These are phyloP conservation scores for Elasticomyces elasticus DNA, from an alignment of 495 filamentous ascomycete species.

Conservation along the genomic window DNA sequence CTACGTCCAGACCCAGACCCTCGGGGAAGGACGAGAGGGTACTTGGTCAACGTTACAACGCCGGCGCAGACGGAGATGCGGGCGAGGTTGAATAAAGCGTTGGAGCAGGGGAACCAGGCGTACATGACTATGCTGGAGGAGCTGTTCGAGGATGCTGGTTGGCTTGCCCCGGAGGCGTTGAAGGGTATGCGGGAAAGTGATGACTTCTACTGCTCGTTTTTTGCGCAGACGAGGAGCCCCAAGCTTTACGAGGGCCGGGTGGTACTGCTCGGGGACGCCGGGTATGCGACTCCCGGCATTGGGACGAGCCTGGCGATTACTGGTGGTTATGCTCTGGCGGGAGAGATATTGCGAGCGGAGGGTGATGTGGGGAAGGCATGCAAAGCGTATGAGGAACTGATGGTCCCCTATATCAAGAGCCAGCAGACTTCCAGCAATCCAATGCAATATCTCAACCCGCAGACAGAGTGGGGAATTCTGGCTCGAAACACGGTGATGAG, in stretches of 20 bases:
- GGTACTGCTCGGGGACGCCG: slow-evolving; percentile 19
- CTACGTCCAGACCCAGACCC: slow-evolving; percentile 13
- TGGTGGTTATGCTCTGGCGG: slow-evolving; percentile 18
- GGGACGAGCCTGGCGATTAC: slow-evolving; percentile 20
- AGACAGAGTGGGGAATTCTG: slow-evolving; percentile 9
- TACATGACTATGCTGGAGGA: slow-evolving; percentile 8
- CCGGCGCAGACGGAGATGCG: not conserved
- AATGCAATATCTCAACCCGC: slow-evolving; percentile 8
- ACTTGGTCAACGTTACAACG: slow-evolving; percentile 2
- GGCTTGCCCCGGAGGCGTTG: slow-evolving; percentile 15
- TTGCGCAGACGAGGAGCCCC: slow-evolving; percentile 12
- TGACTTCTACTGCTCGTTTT: slow-evolving; percentile 20
- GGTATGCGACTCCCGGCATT: slow-evolving; percentile 15
- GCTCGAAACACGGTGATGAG: slow-evolving; percentile 5
- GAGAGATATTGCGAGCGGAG: slow-evolving; percentile 13
- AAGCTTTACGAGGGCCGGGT: slow-evolving; percentile 10
- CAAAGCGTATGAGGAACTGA: slow-evolving; percentile 11
- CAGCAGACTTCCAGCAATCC: not conserved
- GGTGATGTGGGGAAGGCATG: slow-evolving; percentile 3
- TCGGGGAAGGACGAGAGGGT: not conserved
- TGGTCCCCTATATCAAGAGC: slow-evolving; percentile 4
- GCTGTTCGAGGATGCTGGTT: slow-evolving; percentile 16
- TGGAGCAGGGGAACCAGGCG: slow-evolving; percentile 4
- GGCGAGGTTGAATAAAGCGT: slow-evolving; percentile 4
- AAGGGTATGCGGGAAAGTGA: slow-evolving; percentile 21